phyloP scores from a whole-genome alignment of 2,329 filamentous ascomycete species.

The Hirsutella minnesotensis region DNA sequence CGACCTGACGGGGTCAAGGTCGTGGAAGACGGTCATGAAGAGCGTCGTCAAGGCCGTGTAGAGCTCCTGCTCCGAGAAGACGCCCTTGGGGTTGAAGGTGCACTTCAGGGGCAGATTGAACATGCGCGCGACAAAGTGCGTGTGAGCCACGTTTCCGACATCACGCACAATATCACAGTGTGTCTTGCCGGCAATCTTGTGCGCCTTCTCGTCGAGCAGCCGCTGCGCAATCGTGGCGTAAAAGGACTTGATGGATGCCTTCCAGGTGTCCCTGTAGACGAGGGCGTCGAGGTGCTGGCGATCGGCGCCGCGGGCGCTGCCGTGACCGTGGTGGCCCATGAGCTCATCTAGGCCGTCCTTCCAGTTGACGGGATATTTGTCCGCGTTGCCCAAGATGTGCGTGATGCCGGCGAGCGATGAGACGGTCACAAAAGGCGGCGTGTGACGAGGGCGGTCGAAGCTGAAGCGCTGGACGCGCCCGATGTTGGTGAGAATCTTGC shows the following conservation, averaged over 20 bases:
- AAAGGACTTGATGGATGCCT: conserved; percentile 50
- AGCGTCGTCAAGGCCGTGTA: conserved; percentile 54
- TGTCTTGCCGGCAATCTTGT: conserved; percentile 38
- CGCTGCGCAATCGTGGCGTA: conserved; percentile 50
- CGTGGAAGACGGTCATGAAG: conserved; percentile 53
- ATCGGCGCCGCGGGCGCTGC: conserved; percentile 33
- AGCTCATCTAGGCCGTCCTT: conserved; percentile 50
- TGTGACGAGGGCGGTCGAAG: conserved; percentile 48
- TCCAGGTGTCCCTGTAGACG: conserved; percentile 51
- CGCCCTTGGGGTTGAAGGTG: conserved; percentile 43
- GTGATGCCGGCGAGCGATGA: conserved; percentile 49
- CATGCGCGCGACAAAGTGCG: conserved; percentile 48
- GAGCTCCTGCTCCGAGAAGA: conserved; percentile 42
- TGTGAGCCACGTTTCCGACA: conserved; percentile 55
- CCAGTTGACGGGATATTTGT: conserved; percentile 55
- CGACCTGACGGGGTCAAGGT: conserved; percentile 53
- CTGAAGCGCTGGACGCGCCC: conserved; percentile 57
- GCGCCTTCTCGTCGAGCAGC: conserved; percentile 54
- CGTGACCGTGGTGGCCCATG: conserved; percentile 39
- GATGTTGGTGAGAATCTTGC: conserved; percentile 56
- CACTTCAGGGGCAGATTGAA: conserved; percentile 60
- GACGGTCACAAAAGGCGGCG: conserved; percentile 40
- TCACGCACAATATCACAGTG: conserved; percentile 64
- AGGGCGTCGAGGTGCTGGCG: conserved; percentile 42
- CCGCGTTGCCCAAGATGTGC: conserved; percentile 46